Base-by-base conservation (phyloP, 2,329 filamentous ascomycete species). In the Colletotrichum gloeosporioides region DNA sequence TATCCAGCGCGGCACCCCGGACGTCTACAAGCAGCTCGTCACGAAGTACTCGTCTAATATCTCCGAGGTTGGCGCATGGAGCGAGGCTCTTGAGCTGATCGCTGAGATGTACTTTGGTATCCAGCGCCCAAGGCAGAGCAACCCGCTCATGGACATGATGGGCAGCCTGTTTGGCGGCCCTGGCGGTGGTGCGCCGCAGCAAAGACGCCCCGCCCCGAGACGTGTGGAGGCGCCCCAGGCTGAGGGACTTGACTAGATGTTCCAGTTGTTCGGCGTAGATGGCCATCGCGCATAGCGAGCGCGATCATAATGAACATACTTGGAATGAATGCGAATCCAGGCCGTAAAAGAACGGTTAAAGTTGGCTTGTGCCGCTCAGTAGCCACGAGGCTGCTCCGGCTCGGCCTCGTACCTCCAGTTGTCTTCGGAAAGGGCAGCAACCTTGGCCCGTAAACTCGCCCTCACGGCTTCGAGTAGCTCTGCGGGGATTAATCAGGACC, bases 71-170 rank as follows among this genome's bases (percentile, higher is more conserved):
- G 92, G 91, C 7, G 89, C 90, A 15, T 99, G 96, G 96, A 92
- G 93, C 39, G 96, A 95, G 82, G 90, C 95, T 29, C 87, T 99
- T 77, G 94, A 96, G 80, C 93, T 95, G 84, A 93, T 99, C 80
- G 96, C 94, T 65, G 96, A 99, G 87, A 96, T 98, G 92, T 99
- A 99, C 88, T 99, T 99, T 86, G 93, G 93, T 44, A 98, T 99
- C 83, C 92, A 93, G 87, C 93, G 96, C 82, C 96, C 96, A 63
- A 91, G 94, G 81, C 95, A 98, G 87, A 94, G 93, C 78, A 99
- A 99, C 84, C 96, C 96, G 4, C 88, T 99, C 84, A 92, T 99
- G 86, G 97, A 99, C 83, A 99, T 99, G 96, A 98, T 99, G 95
- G 96, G 96, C 64, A 96, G 93, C 78, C 92, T 99, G 89, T 95